Base-by-base conservation (phyloP, 2,329 filamentous ascomycete genomes). In the Colletotrichum sublineola region DNA sequence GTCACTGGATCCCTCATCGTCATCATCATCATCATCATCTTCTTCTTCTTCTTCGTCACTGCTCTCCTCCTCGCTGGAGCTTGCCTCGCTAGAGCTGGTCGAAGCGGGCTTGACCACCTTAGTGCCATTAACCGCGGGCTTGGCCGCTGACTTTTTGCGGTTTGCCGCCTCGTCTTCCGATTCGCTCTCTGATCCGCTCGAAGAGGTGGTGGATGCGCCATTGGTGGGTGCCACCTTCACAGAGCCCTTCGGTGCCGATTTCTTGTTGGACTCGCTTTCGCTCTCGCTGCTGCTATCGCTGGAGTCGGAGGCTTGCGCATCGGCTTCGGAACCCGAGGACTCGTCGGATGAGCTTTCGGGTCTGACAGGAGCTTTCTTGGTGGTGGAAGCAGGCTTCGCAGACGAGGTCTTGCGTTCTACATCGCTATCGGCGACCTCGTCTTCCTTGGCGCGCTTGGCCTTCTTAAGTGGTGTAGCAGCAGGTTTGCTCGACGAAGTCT, bases 381-480 rank as follows among this genome's bases (percentile, higher is more conserved):
- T 75, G 63, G 76, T 73, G 15, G 63, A 56, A 31, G 65, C 61
- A 11, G 40, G 44, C 36, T 74, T 74, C 38, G 68, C 60, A 42
- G 77, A 74, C 24, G 78, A 73, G 48, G 79, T 74, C 58, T 78
- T 78, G 67, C 80, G 80, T 72, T 84, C 83, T 75, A 75, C 80
- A 75, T 84, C 82, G 75, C 83, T 84, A 68, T 84, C 83, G 76
- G 82, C 82, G 71, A 84, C 83, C 73, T 84, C 83, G 31, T 82
- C 80, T 55, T 79, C 73, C 74, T 80, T 80, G 77, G 74, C 77
- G 70, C 77, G 79, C 66, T 72, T 68, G 48, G 62, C 53, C 38
- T 72, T 66, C 63, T 75, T 74, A 57, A 68, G 36, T 7, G 74
- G 69, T 9, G 70, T 63, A 14, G 53, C 55, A 50, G 68, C 58